Percentiles rank a stretch among this genome's conserved stretches.
These are phyloP conservation scores for Parathielavia appendiculata DNA, from an alignment of 495 filamentous ascomycete genomes.

Conservation along the genomic window DNA sequence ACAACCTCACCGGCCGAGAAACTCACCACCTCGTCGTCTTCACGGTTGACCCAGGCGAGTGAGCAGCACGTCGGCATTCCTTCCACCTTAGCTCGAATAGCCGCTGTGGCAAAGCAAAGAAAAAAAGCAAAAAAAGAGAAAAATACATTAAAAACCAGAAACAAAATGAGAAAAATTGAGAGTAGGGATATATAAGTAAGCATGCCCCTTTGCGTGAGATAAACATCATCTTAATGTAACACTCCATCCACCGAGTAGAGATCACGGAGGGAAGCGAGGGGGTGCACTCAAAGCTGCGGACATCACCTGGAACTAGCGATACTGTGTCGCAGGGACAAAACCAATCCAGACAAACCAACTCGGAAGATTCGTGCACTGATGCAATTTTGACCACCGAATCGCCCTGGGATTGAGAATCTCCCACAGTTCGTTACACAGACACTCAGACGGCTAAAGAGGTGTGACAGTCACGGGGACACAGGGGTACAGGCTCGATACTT, in stretches of 20 bases:
- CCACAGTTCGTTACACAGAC: too few species aligned
- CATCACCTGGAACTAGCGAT: conserved; percentile 8
- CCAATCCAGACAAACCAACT: background rate
- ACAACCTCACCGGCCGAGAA: too few species aligned
- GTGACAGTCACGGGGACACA: too few species aligned
- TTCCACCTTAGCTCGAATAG: background rate
- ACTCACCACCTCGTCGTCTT: background rate
- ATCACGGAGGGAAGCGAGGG: background rate
- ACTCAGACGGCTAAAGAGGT: too few species aligned
- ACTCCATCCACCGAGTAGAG: background rate
- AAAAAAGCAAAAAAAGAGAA: background rate
- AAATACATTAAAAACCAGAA: background rate
- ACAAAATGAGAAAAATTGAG: too few species aligned
- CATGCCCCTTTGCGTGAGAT: background rate
- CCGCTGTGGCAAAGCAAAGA: too few species aligned
- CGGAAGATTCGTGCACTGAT: background rate
- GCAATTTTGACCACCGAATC: too few species aligned
- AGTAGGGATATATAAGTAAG: background rate
- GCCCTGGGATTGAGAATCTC: too few species aligned
- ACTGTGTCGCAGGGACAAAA: background rate
- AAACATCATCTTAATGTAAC: background rate
- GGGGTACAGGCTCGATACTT: too few species aligned
- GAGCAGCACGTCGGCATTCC: background rate
- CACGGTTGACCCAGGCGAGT: conserved; percentile 5
- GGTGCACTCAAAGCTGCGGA: conserved; percentile 6